Evolutionary conservation across 345 rosid species (phyloP), one percentile per base, ranked within the genome.

Genomic region (Euphorbia tirucalli): DNA sequence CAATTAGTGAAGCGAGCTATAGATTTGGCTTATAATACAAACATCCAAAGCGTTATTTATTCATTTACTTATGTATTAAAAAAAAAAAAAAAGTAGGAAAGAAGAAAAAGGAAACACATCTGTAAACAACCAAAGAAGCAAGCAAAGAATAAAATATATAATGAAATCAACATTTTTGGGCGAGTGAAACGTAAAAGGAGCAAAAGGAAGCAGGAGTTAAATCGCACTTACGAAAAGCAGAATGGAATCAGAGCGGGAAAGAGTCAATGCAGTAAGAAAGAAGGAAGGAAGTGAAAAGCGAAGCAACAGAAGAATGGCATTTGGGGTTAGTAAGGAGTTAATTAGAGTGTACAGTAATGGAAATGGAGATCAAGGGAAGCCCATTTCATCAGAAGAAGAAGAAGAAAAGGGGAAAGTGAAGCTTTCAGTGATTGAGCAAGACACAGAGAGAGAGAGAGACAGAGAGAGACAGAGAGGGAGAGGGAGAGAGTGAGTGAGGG

Each of bases 341-440:
- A 15, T n/a, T 13, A 19, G 30, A 4, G 27, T 19, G 18, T 35
- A 28, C 7, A 43, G 9, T 0, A 10, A 7, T 11, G 68, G 0
- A 11, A 14, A 16, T 65, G 69, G 37, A 65, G 68, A 65, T 64
- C 13, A 65, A 24, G 68, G 74, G 83, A 82, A 56, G 41, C 63
- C 24, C 35, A 50, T 61, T n/a, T 24, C 35, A 25, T n/a, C 22
- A 6, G 22, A 25, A 0, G 77, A 4, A 16, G 0, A 16, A 71
- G 24, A 37, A 65, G 48, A 60, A 66, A 14, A 65, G 22, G 35
- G 65, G 52, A 66, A 63, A 71, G 69, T 27, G 78, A 58, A 52
- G 62, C 35, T 28, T 66, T 43, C 35, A 50, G 68, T 69, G 15
- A 14, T n/a, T n/a, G n/a, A n/a, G n/a, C n/a, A n/a, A n/a, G n/a